Conservation (phyloP, 192 early-diverging fungal species). For the Podila epigama region DNA sequence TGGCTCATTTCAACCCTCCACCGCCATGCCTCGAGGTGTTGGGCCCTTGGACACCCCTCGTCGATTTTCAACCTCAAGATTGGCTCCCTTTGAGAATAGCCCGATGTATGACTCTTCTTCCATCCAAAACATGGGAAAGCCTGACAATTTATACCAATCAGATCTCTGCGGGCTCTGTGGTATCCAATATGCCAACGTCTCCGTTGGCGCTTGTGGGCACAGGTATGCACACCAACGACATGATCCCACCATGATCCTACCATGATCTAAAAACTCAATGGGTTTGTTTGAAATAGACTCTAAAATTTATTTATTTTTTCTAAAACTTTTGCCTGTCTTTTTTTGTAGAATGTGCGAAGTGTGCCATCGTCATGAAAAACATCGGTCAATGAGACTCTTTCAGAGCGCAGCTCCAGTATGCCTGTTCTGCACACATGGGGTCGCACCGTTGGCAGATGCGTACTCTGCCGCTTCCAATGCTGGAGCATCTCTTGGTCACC, state of each 20-base stretch:
- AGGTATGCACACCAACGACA: constrained; percentile 6
- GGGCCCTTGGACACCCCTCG: neutral
- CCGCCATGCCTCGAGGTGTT: neutral
- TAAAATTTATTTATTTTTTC: neutral
- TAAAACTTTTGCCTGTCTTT: neutral
- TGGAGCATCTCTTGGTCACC: neutral
- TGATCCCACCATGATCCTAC: neutral
- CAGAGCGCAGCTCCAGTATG: constrained; percentile 18
- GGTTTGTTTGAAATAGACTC: no score
- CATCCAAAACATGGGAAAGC: neutral
- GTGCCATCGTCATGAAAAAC: constrained; percentile 34
- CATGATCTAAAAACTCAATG: no score
- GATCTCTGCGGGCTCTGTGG: constrained; percentile 34
- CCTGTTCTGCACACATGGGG: constrained; percentile 25
- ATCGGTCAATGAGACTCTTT: constrained; percentile 15
- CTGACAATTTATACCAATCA: no score
- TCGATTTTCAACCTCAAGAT: neutral
- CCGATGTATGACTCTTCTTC: neutral
- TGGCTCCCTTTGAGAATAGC: no score
- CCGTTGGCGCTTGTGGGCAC: constrained; percentile 27
- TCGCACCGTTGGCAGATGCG: neutral
- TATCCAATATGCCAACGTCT: constrained; percentile 10
- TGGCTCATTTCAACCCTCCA: neutral
- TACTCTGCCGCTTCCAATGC: neutral
- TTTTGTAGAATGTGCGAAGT: constrained; percentile 25